These are phyloP conservation scores for Termitomyces sp. DNA, from an alignment of 768 basidiomycete species.

Conservation along the genomic window DNA sequence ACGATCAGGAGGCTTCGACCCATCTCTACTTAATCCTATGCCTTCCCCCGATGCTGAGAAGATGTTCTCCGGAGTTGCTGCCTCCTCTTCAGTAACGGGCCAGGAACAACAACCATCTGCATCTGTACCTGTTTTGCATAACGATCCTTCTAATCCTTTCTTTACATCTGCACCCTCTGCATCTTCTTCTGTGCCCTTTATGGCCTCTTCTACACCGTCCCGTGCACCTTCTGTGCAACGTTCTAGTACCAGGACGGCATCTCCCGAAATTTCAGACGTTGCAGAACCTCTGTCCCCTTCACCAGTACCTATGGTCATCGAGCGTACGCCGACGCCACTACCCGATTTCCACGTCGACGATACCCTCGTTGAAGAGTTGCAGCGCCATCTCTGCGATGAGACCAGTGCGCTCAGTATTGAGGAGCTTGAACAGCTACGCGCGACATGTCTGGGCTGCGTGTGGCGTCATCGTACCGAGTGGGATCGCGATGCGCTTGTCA, in stretches of 20 bases:
- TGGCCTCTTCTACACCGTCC: slow-evolving; percentile 18
- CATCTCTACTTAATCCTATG: slow-evolving; percentile 51
- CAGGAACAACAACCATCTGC: background rate
- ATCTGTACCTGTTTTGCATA: slow-evolving; percentile 5
- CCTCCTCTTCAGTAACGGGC: slow-evolving; percentile 3
- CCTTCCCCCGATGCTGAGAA: slow-evolving; percentile 25
- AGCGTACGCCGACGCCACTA: slow-evolving; percentile 63
- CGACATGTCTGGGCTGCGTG: slow-evolving; percentile 72
- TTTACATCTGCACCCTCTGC: slow-evolving; percentile 7
- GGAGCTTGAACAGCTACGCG: slow-evolving; percentile 91
- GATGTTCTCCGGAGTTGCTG: slow-evolving; percentile 16
- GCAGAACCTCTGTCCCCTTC: slow-evolving; percentile 11
- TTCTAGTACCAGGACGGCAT: slow-evolving; percentile 12
- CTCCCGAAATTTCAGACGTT: slow-evolving; percentile 13
- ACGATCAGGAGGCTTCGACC: slow-evolving; percentile 44
- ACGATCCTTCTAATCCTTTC: slow-evolving; percentile 19
- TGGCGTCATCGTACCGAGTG: slow-evolving; percentile 83
- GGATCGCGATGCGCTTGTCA: slow-evolving; percentile 69
- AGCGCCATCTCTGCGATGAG: slow-evolving; percentile 40
- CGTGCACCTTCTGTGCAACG: slow-evolving; percentile 13
- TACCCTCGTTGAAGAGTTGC: slow-evolving; percentile 44
- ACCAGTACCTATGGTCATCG: slow-evolving; percentile 45
- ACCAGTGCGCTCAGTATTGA: slow-evolving; percentile 75
- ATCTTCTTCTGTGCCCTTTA: slow-evolving; percentile 4
- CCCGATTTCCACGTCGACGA: slow-evolving; percentile 76